Base-by-base conservation (phyloP, 2,329 filamentous ascomycete genomes). In the Lasiodiplodia hormozganensis region DNA sequence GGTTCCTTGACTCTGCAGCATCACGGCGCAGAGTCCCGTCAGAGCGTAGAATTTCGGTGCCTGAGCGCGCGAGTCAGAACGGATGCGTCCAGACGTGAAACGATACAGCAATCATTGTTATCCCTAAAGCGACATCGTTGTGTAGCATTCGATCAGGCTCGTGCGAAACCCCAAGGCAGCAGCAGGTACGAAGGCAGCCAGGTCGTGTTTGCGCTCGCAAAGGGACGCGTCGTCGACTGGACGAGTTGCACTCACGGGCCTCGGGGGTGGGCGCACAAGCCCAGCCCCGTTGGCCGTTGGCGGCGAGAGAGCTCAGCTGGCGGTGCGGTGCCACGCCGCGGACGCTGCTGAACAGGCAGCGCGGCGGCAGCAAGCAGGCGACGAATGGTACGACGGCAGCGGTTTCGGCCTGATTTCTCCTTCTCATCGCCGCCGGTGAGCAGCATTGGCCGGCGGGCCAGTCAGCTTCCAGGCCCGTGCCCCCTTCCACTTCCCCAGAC, bases 1-100 rank as follows among this genome's bases (percentile, higher is more conserved):
- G 16, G 70, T 84, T 70, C 81, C 82, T 56, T 84, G 72, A 79
- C 1, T 11, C n/a, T 40, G 47, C 43, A 52, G 47, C 40, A 40
- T 62, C 43, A 23, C 57, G 16, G 60, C 47, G 60, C 60, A 34
- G 36, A 38, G 8, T n/a, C 43, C 60, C 36, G 60, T 52, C 60
- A 52, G 60, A 64, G 60, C 60, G 60, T 21, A 21, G 43, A 52
- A 52, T 12, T 21, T 52, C 23, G 43, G 58, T 62, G 47, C 60
- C 60, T 52, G 18, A 64, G 56, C 21, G 56, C 21, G 28, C 60
- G 47, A 52, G 47, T 18, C n/a, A 49, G 60, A 28, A n/a, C 60
- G 52, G 60, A 21, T 64, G 60, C 23, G 47, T 52, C 52, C 51
- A 31, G 28, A 47, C 60, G 60, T 64, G 60, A 64, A 64, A 64